Percentiles rank a stretch among this genome's conserved stretches.
phyloP scores from a whole-genome alignment of 352 stramenopile genomes.

The Globisporangium perplexum region DNA sequence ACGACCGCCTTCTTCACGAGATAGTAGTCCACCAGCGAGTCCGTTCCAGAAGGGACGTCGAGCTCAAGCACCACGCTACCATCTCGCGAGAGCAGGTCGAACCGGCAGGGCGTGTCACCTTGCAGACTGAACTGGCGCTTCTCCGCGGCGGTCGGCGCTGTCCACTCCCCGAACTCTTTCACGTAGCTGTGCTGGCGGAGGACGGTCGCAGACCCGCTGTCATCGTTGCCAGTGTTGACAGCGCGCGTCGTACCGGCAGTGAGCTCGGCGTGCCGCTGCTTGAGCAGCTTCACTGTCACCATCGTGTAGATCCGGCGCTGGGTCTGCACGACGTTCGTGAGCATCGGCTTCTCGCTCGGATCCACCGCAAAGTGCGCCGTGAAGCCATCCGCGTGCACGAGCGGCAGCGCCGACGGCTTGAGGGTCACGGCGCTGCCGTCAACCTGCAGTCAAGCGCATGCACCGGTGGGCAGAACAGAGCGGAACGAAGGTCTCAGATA shows the following conservation, averaged over 20 bases:
- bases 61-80: constrained; percentile 45
- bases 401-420: constrained; percentile 19
- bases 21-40: constrained; percentile 57
- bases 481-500: no score
- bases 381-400: constrained; percentile 25
- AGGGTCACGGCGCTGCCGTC: constrained; percentile 17
- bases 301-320: constrained; percentile 54
- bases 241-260: neutral
- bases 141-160: constrained; percentile 20
- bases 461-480: neutral
- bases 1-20: constrained; percentile 43
- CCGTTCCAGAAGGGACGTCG: constrained; percentile 36
- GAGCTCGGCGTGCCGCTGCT: constrained; percentile 9
- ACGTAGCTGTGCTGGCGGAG: constrained; percentile 45
- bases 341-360: constrained; percentile 32
- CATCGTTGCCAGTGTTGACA: neutral
- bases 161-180: constrained; percentile 59
- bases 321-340: constrained; percentile 47
- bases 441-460: constrained; percentile 14
- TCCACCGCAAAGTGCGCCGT: constrained; percentile 17
- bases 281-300: constrained; percentile 39
- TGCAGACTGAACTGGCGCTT: constrained; percentile 28
- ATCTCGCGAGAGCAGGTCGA: constrained; percentile 46
- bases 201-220: neutral
- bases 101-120: constrained; percentile 24